phyloP scores from a whole-genome alignment of 225 moss, liverwort and hornwort genomes.

The Asterella californica region DNA sequence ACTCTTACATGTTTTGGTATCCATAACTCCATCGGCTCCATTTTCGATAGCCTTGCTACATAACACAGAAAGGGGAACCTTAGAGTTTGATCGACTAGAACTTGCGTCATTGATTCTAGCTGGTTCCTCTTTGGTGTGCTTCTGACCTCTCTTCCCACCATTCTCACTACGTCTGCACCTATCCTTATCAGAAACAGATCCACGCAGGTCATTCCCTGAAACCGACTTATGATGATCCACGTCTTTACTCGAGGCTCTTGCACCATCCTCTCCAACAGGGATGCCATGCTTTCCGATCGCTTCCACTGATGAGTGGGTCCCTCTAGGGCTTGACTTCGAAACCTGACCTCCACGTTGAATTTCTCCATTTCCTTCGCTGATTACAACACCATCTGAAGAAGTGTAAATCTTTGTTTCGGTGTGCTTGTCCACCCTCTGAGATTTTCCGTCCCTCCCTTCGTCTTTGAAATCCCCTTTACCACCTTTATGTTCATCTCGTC shows the following conservation, averaged over 20 bases:
- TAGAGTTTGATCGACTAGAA: conserved; percentile 15
- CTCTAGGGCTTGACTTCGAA: conserved; percentile 7
- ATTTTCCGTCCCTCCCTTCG: conserved; percentile 13
- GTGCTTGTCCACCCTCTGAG: conserved; percentile 1
- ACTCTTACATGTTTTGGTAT: background rate
- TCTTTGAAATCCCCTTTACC: conserved; percentile 17
- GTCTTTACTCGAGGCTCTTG: conserved; percentile 5
- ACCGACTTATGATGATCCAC: conserved; percentile 16
- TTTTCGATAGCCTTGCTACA: conserved; percentile 28
- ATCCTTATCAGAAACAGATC: conserved; percentile 2
- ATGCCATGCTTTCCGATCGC: background rate
- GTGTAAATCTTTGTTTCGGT: background rate
- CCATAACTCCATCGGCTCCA: conserved; percentile 8
- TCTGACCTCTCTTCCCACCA: conserved; percentile 20
- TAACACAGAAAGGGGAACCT: conserved; percentile 35
- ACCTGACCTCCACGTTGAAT: conserved; percentile 9
- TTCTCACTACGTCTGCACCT: conserved; percentile 8
- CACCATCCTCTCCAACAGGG: background rate
- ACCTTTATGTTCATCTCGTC: conserved; percentile 27
- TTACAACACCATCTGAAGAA: conserved; percentile 1
- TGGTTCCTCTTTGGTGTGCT: conserved; percentile 13
- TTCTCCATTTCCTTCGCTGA: conserved; percentile 17
- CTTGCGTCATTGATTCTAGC: conserved; percentile 15
- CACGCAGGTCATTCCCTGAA: conserved; percentile 10
- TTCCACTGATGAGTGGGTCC: conserved; percentile 17